A percentile compares a stretch with the other conserved stretches of the same genome.
Conservation (phyloP, 78 protist species). For the Dictyostelium firmibasis region DNA sequence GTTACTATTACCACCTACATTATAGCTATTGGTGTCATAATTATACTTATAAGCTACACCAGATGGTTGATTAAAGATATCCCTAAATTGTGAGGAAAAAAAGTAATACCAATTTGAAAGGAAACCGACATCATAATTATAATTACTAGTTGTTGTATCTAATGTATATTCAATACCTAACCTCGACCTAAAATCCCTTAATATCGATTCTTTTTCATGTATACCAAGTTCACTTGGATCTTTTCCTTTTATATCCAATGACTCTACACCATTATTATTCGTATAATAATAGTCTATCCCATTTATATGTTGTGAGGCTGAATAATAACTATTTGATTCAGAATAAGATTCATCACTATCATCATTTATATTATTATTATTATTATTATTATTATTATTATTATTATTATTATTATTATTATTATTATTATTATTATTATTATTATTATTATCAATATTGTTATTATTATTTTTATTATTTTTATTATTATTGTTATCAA, state of each 20-base stretch:
- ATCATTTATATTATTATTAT: neutral
- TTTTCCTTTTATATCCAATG: neutral
- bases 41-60: neutral
- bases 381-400: neutral
- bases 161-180: neutral
- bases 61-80: slow-evolving; percentile 2
- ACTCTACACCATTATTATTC: slow-evolving; percentile 33
- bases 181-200: slow-evolving; percentile 2
- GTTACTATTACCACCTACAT: neutral
- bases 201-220: neutral
- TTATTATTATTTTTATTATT: neutral
- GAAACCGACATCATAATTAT: neutral
- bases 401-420: neutral
- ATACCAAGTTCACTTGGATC: neutral
- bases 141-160: neutral
- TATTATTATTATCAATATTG: neutral
- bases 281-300: slow-evolving; percentile 47
- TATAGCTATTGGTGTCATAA: neutral
- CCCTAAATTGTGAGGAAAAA: slow-evolving; percentile 6
- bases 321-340: slow-evolving; percentile 8
- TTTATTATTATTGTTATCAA: neutral
- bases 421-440: neutral
- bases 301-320: slow-evolving; percentile 7
- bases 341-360: neutral
- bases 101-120: slow-evolving; percentile 2